Evolutionary conservation across 2,329 filamentous ascomycete genomes (phyloP), one percentile per base, ranked within the genome.

Genomic region (Exophiala viscosa): DNA sequence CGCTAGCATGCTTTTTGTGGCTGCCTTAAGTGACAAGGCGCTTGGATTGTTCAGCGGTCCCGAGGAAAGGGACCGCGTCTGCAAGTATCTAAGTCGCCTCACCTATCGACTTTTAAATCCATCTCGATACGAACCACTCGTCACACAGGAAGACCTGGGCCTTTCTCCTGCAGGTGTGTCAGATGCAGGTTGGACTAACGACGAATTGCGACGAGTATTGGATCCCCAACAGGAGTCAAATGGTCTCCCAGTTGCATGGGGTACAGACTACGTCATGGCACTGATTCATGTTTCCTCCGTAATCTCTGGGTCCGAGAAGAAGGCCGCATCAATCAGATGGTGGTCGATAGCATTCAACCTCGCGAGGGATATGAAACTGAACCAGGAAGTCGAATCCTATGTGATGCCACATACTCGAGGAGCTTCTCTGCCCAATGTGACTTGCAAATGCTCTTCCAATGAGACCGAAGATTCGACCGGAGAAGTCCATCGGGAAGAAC

Each of bases 1-100:
- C 5, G 69, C 71, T 0, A 73, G 73, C 1, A 77, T 79, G 52
- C 65, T 79, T 0, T 79, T 75, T 70, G 74, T 70, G 40, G 70
- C 73, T 8, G 71, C 74, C 0, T 73, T 78, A 50, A 77, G 75
- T 1, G 73, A 77, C 45, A 72, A 74, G 44, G 69, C 68, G 23
- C 59, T 73, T 14, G 67, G 77, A 7, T 66, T 73, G 15, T 65
- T 72, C 0, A 73, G 70, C 6, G 72, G 72, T 0, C 69, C 71
- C 2, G 66, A 73, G 13, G 66, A 70, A 9, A 68, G 69, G 35
- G 69, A 73, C 5, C 70, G 56, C 13, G 50, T 60, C 7, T 60
- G 56, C 56, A 59, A 60, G 39, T 59, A 59, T 40, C 40, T 60
- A 20, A 58, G 58, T 64, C 56, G 71, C 67, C 59, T 72, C 62